These are phyloP conservation scores for Venturia asperata DNA, from an alignment of 2,329 filamentous ascomycete species.

Conservation along the genomic window DNA sequence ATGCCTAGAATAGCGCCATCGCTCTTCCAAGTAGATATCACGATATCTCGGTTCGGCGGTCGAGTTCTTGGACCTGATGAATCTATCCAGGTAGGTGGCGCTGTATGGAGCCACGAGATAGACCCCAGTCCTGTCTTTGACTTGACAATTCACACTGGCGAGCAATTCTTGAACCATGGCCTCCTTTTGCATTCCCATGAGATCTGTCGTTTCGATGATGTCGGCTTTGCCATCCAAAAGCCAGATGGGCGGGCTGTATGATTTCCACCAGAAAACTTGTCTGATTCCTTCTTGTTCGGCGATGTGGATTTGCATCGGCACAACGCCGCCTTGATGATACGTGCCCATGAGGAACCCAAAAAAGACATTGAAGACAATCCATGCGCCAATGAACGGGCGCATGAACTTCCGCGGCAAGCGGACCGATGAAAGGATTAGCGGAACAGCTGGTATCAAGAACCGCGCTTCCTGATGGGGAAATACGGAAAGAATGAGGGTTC, in stretches of 20 bases:
- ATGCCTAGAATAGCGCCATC: constrained; percentile 62
- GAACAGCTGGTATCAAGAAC: constrained; percentile 68
- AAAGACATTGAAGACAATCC: constrained; percentile 62
- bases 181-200: constrained; percentile 64
- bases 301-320: constrained; percentile 69
- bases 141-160: constrained; percentile 52
- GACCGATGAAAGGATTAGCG: constrained; percentile 68
- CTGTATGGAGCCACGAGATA: constrained; percentile 65
- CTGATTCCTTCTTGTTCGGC: constrained; percentile 58
- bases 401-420: constrained; percentile 53
- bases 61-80: constrained; percentile 33
- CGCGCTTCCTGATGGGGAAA: constrained; percentile 77
- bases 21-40: constrained; percentile 58
- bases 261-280: constrained; percentile 77
- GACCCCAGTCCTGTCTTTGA: constrained; percentile 47
- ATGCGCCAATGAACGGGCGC: constrained; percentile 48
- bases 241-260: constrained; percentile 75
- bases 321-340: constrained; percentile 73
- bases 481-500: constrained; percentile 61
- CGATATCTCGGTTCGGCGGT: constrained; percentile 15
- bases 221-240: constrained; percentile 69
- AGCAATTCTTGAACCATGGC: constrained; percentile 53
- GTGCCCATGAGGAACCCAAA: constrained; percentile 69
- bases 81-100: constrained; percentile 57
- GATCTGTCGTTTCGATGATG: constrained; percentile 61